A percentile compares a stretch with the other conserved stretches of the same genome.
phyloP scores from a whole-genome alignment of 1,139 yeast genomes.

The Groenewaldozyma sp. region DNA sequence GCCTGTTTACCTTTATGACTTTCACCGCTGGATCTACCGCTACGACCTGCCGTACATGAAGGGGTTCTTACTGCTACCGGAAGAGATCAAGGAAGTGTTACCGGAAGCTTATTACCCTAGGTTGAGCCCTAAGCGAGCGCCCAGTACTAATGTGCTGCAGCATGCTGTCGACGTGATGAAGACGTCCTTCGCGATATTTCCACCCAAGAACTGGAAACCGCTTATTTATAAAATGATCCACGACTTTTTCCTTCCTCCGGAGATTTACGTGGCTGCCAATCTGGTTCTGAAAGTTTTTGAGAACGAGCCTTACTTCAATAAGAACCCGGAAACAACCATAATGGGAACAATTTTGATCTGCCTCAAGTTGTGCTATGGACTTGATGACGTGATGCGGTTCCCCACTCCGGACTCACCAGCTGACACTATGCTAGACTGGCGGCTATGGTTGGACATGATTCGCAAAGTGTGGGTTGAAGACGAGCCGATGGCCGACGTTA shows the following conservation, averaged over 20 bases:
- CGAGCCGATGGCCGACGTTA: constrained; percentile 19
- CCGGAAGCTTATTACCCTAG: constrained; percentile 9
- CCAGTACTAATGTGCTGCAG: constrained; percentile 12
- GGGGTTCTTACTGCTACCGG: constrained; percentile 15
- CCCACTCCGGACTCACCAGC: constrained; percentile 14
- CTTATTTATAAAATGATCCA: constrained; percentile 22
- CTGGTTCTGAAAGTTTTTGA: constrained; percentile 8
- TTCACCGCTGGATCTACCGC: constrained; percentile 25
- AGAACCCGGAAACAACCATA: neutral
- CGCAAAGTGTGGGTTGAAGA: constrained; percentile 27
- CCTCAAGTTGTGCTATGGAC: constrained; percentile 28
- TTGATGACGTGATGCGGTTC: constrained; percentile 20
- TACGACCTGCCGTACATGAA: constrained; percentile 24
- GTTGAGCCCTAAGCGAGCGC: constrained; percentile 14
- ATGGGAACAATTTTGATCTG: constrained; percentile 19
- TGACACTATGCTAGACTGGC: constrained; percentile 24
- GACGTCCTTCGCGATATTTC: constrained; percentile 14
- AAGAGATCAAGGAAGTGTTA: constrained; percentile 12
- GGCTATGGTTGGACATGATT: constrained; percentile 27
- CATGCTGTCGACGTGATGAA: constrained; percentile 9
- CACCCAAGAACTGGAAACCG: constrained; percentile 19
- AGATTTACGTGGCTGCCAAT: constrained; percentile 21
- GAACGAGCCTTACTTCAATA: constrained; percentile 3
- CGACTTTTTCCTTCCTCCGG: constrained; percentile 30
- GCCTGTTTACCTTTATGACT: constrained; percentile 26